These are phyloP conservation scores for Leucocoprinus sp. DNA, from an alignment of 768 basidiomycete genomes.

Conservation along the genomic window DNA sequence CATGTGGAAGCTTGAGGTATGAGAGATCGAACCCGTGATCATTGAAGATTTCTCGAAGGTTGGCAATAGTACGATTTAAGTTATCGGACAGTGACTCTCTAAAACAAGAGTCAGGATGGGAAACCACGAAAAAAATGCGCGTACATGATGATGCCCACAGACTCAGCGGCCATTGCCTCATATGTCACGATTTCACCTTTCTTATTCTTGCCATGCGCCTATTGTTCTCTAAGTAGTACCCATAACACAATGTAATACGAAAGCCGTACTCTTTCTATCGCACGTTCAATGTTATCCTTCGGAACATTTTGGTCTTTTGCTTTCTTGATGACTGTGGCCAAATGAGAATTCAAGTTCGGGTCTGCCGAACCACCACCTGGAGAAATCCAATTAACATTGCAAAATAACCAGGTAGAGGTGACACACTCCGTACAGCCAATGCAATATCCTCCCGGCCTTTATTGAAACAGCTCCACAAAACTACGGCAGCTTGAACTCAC, in stretches of 20 bases:
- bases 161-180: constrained; percentile 50
- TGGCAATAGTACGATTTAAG: constrained; percentile 50
- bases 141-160: constrained; percentile 60
- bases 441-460: constrained; percentile 56
- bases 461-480: background rate
- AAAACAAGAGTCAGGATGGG: constrained; percentile 1
- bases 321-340: constrained; percentile 47
- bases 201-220: constrained; percentile 36
- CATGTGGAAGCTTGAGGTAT: background rate
- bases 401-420: background rate
- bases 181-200: constrained; percentile 45
- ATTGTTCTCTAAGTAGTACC: background rate
- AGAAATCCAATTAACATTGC: constrained; percentile 4
- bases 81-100: constrained; percentile 46
- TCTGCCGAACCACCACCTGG: constrained; percentile 50
- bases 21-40: constrained; percentile 34
- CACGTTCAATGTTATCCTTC: constrained; percentile 60
- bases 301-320: constrained; percentile 54
- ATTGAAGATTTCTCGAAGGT: constrained; percentile 43
- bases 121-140: constrained; percentile 16
- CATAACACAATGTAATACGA: background rate
- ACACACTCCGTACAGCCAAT: constrained; percentile 50
- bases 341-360: constrained; percentile 43
- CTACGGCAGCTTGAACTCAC: constrained; percentile 29
- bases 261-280: constrained; percentile 42